Percentiles rank a stretch among this genome's conserved stretches.
Evolutionary conservation across 192 early-diverging fungal species (phyloP).

Genomic region (Obelidium mucronatum): DNA sequence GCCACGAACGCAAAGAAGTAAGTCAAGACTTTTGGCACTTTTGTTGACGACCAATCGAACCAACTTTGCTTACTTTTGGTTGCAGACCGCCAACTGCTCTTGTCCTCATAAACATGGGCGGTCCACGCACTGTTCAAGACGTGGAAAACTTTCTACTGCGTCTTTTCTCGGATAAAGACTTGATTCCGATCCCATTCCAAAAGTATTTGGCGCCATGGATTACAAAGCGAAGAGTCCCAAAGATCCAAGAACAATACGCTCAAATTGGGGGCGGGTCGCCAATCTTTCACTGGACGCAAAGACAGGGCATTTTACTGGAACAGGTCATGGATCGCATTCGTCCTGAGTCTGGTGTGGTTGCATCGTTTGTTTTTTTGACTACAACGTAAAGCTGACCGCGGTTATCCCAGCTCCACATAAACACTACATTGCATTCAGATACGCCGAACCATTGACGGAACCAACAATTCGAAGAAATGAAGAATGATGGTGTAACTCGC

Average conservation of each 20-base stretch:
- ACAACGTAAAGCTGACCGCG: background rate
- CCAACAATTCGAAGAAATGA: slow-evolving; percentile 80
- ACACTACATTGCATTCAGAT: slow-evolving; percentile 93
- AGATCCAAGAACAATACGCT: slow-evolving; percentile 89
- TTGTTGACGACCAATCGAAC: too few relatives aligned
- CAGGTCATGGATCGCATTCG: slow-evolving; percentile 74
- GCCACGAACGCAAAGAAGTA: too few relatives aligned
- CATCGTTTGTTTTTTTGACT: too few relatives aligned
- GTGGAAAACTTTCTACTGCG: slow-evolving; percentile 83
- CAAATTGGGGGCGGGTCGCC: slow-evolving; percentile 96
- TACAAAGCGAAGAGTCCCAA: slow-evolving; percentile 80
- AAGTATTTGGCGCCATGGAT: slow-evolving; percentile 73
- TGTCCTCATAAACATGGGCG: slow-evolving; percentile 94
- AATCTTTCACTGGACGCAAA: slow-evolving; percentile 87
- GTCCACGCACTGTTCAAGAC: slow-evolving; percentile 75
- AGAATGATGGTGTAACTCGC: slow-evolving; percentile 79
- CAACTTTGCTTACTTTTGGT: too few relatives aligned
- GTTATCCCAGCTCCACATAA: slow-evolving; percentile 77
- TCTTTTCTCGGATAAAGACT: slow-evolving; percentile 90
- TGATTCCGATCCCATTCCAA: slow-evolving; percentile 89
- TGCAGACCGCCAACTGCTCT: slow-evolving; percentile 72
- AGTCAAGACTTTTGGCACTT: too few relatives aligned
- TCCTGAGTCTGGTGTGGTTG: slow-evolving; percentile 72
- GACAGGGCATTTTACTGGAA: slow-evolving; percentile 83
- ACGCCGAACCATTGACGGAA: slow-evolving; percentile 80